Base-by-base conservation (phyloP, 2,329 filamentous ascomycete species). In the Pyrenophora tritici-repentis region DNA sequence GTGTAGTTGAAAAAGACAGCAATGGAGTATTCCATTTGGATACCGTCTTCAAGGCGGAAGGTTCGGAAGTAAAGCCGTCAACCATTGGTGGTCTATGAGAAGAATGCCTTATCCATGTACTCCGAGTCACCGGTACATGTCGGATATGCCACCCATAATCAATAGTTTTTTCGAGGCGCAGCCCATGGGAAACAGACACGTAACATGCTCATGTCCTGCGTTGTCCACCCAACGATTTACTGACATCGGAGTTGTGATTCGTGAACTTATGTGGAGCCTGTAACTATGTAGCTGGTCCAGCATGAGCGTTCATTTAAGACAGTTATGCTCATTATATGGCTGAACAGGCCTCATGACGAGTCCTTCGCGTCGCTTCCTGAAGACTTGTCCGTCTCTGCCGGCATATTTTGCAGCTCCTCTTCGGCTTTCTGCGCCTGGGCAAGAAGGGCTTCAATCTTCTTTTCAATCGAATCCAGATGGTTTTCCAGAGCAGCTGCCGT, bases 1-100 rank as follows among this genome's bases (percentile, higher is more conserved):
- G 93, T 0, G 89, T 91, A 6, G 86, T 95, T 3, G 87, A 91
- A 66, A 96, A 93, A 79, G 84, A 83, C 38, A 71, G 76, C 3
- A 80, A 87, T 50, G 91, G 90, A 1, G 77, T 74, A 17, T 97
- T 96, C 75, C 75, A 85, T 55, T 76, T 85, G 63, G 73, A 75
- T 10, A 50, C 68, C 20, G 67, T 78, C 24, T 79, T 80, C 59
- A 64, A 70, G 53, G 53, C 32, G 22, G 51, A 62, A 14, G 62
- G 58, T 26, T 57, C 53, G 7, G 54, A 53, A 29, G 53, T 52
- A n/a, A 68, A 67, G 53, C 63, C 68, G 3, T 69, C 69, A 13
- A 72, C 62, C 6, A 59, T 71, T 56, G 68, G 69, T 50, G 68
- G 65, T 14, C 59, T 69, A 47, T 72, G 63, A 56, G 35, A 44